A percentile compares a stretch with the other conserved stretches of the same genome.
Conservation (phyloP, 352 stramenopile species). For the Globisporangium carolinianum region DNA sequence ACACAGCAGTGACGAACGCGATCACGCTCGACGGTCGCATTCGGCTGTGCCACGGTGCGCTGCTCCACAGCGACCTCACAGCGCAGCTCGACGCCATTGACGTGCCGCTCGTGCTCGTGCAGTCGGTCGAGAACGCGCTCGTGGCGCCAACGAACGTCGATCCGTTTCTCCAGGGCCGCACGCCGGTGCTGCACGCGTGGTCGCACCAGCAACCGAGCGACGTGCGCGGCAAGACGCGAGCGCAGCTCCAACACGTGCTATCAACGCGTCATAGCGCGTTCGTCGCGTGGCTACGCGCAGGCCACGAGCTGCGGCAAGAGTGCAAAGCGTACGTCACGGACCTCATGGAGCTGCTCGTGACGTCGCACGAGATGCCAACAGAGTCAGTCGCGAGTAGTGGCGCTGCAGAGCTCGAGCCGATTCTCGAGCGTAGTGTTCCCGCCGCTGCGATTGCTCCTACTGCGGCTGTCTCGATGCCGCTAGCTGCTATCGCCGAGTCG, state of each 20-base stretch:
- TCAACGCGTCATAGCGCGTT: slow-evolving; percentile 57
- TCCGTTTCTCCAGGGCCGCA: slow-evolving; percentile 79
- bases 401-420: neutral
- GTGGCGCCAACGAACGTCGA: slow-evolving; percentile 88
- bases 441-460: neutral
- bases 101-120: slow-evolving; percentile 77
- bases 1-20: slow-evolving; percentile 89
- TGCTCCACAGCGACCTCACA: slow-evolving; percentile 70
- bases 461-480: too few relatives aligned
- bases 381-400: neutral
- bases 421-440: neutral
- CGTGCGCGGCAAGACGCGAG: slow-evolving; percentile 41
- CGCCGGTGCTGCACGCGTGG: slow-evolving; percentile 61
- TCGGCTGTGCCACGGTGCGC: slow-evolving; percentile 65
- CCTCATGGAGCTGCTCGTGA: slow-evolving; percentile 77
- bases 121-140: slow-evolving; percentile 87
- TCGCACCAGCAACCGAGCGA: slow-evolving; percentile 58
- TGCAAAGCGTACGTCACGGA: slow-evolving; percentile 75
- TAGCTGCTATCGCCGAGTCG: neutral
- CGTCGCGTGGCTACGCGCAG: slow-evolving; percentile 83
- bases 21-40: slow-evolving; percentile 88
- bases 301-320: slow-evolving; percentile 87
- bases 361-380: slow-evolving; percentile 1
- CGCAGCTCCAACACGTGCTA: slow-evolving; percentile 48
- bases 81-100: slow-evolving; percentile 43